Base-by-base conservation (phyloP, 768 basidiomycete species). In the Kwoniella sp. region DNA sequence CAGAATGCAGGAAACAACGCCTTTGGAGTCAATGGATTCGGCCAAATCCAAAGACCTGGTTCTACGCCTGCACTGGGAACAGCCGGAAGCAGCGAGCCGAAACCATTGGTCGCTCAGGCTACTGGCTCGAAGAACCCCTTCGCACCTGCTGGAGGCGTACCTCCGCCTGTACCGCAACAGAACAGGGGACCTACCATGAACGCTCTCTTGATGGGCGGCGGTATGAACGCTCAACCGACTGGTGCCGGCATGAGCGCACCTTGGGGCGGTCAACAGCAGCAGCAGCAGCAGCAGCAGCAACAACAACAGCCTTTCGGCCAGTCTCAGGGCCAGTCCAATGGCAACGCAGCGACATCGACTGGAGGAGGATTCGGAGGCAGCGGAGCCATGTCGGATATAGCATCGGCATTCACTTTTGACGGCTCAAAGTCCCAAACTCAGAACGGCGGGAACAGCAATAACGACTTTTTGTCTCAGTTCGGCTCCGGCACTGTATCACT, bases 111-210 rank as follows among this genome's bases (percentile, higher is more conserved):
- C 72, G 85, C 93, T 5, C 94, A 98, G 78, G 87, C 90, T 78
- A 99, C 96, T 2, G 95, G 96, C 28, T 91, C 92, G 7, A 88
- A 87, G 71, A 99, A 99, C 84, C 96, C 96, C 2, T 99, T 99
- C 69, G 94, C 93, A 5, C 86, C 87, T 30, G 86, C 90, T 3
- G 83, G 85, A 4, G 84, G 80, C 11, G 82, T 86, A 25, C 82
- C 83, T 15, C 58, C 59, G 17, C 73, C 75, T 15, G n/a, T 55
- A 12, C 86, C 88, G 0, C 87, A 90, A 17, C 83, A 90, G 28
- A 90, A 91, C 1, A 90, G 88, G 77, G 86, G 84, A 29, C 91
- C 90, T 11, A 92, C 91, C 1, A 82, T 97, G 74, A 86, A 90
- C 81, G 90, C 96, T 74, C 81, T 97, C 15, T 85, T 88, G 2